A percentile compares a stretch with the other conserved stretches of the same genome.
Conservation (phyloP, 1,284 basidiomycete genomes). For the Boletus sp. region DNA sequence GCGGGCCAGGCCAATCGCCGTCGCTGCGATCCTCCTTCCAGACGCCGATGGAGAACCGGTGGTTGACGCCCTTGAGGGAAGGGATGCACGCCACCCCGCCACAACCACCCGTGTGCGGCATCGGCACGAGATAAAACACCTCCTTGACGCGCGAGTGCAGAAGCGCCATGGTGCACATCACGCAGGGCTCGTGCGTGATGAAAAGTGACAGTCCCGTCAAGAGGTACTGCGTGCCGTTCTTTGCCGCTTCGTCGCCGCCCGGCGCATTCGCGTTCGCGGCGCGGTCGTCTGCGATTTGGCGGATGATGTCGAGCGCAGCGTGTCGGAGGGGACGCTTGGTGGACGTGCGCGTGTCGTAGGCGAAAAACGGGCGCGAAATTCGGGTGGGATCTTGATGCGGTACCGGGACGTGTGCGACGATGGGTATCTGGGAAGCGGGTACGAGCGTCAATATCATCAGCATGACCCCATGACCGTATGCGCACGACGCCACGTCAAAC, state of each 20-base stretch:
- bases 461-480: background rate
- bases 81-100: slow-evolving; percentile 70
- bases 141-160: slow-evolving; percentile 87
- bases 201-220: slow-evolving; percentile 81
- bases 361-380: slow-evolving; percentile 46
- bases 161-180: slow-evolving; percentile 94
- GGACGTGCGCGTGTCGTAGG: slow-evolving; percentile 67
- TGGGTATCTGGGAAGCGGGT: slow-evolving; percentile 54
- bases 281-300: slow-evolving; percentile 56
- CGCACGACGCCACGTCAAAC: too few relatives aligned
- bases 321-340: slow-evolving; percentile 77
- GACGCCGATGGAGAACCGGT: slow-evolving; percentile 67
- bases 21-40: slow-evolving; percentile 43
- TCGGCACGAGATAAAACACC: slow-evolving; percentile 70
- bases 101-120: slow-evolving; percentile 72
- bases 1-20: slow-evolving; percentile 3
- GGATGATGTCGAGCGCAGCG: slow-evolving; percentile 74
- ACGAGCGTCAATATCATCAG: background rate
- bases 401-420: slow-evolving; percentile 70
- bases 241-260: slow-evolving; percentile 18
- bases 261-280: too few relatives aligned
- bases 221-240: slow-evolving; percentile 78
- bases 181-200: slow-evolving; percentile 89
- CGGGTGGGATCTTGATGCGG: slow-evolving; percentile 45
- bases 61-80: slow-evolving; percentile 75